Conservation (phyloP, 2,329 filamentous ascomycete genomes). For the Venturiaceae sp. region DNA sequence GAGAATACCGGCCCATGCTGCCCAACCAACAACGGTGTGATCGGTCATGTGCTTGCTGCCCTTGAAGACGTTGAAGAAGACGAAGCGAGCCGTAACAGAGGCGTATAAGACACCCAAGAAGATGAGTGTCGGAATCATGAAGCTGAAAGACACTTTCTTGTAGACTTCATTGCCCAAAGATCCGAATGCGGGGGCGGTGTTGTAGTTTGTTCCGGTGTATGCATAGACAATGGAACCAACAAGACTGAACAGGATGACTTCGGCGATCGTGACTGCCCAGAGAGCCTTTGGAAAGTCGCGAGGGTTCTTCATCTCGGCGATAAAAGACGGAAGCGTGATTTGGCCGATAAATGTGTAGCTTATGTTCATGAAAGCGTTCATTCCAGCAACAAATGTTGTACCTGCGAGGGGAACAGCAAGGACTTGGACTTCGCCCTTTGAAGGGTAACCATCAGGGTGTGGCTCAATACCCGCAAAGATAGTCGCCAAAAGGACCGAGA, state of each 20-base stretch:
- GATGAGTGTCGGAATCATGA: conserved; percentile 92
- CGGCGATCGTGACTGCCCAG: conserved; percentile 81
- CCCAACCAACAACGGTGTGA: conserved; percentile 77
- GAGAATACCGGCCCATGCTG: conserved; percentile 65
- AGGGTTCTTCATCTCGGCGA: conserved; percentile 78
- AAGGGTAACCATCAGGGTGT: conserved; percentile 57
- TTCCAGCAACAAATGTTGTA: conserved; percentile 71
- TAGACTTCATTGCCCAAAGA: conserved; percentile 63
- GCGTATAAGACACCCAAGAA: conserved; percentile 89
- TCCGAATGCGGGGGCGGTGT: conserved; percentile 78
- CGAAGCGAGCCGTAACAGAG: conserved; percentile 78
- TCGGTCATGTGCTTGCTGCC: conserved; percentile 63
- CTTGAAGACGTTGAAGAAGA: conserved; percentile 78
- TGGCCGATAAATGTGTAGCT: conserved; percentile 95
- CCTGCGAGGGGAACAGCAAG: conserved; percentile 56
- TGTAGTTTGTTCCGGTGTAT: conserved; percentile 86
- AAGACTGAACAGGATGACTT: conserved; percentile 76
- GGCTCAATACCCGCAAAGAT: conserved; percentile 71
- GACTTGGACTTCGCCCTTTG: conserved; percentile 53
- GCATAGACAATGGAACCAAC: conserved; percentile 74
- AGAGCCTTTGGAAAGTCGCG: conserved; percentile 88
- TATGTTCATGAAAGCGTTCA: conserved; percentile 90
- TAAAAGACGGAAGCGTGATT: conserved; percentile 88
- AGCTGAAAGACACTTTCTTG: conserved; percentile 84
- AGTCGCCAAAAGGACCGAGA: conserved; percentile 75